Evolutionary conservation across 306 rosid species (phyloP), one percentile per base, ranked within the genome.

Genomic region (Vigna angularis): DNA sequence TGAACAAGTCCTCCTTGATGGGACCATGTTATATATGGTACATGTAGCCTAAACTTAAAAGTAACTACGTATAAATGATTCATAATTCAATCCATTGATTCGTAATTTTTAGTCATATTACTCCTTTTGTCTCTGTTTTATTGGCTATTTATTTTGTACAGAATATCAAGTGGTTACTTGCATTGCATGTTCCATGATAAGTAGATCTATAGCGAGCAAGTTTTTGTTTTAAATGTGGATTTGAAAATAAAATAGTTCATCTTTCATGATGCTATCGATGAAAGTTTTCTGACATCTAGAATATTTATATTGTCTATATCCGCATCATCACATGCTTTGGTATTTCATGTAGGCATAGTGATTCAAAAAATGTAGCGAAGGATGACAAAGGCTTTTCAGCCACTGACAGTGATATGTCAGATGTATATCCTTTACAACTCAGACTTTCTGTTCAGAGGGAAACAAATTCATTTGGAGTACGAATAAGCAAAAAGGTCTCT

Each of bases 371-470:
- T 34, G 79, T 90, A 66, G 62, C 45, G 70, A 95, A 89, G 87
- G 89, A 93, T 76, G 87, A 87, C 70, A 83, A 76, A 85, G 90
- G 85, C 47, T 93, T 93, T 81, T 91, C 91, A 48, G 93, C 92
- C 57, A 88, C 90, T 7, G 90, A 87, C 79, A 88, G 86, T 84
- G 92, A 91, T 87, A 93, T 90, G 79, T 80, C 85, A 8, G 99
- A 93, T 84, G 97, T 95, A 74, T 95, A 95, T 86, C 99, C 99
- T 32, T 87, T 95, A 72, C 96, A 93, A 71, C 98, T 95, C 49
- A 86, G 96, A 84, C 94, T 95, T 83, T 93, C 94, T 59, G 84
- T 87, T 82, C 88, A 80, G 79, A 88, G 80, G 70, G 98, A 93
- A 81, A 84, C 91, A 64, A 85, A 83, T 83, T 87, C 93, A 26